Evolutionary conservation across 768 basidiomycete genomes (phyloP).

Genomic region (Psilocybe cubensis): DNA sequence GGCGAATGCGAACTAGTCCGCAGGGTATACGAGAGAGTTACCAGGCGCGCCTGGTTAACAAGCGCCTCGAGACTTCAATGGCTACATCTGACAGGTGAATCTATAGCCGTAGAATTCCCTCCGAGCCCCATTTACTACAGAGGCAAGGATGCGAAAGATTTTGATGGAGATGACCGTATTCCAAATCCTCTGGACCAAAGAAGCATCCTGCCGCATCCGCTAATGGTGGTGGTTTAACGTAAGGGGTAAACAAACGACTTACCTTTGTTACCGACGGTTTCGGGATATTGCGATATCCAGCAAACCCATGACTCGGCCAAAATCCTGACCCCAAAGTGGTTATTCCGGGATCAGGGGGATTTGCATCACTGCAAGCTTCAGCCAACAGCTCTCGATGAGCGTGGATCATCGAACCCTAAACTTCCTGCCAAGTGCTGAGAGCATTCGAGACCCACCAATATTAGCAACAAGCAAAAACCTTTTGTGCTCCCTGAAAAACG

Average conservation of each 20-base stretch:
- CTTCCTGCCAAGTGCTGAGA: background rate
- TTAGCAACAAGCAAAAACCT: background rate
- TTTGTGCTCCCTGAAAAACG: background rate
- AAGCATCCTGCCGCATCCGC: conserved; percentile 11
- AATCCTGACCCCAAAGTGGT: conserved; percentile 9
- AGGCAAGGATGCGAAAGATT: conserved; percentile 17
- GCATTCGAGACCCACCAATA: background rate
- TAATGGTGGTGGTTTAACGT: conserved; percentile 21
- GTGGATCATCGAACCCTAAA: background rate
- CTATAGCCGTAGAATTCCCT: conserved; percentile 22
- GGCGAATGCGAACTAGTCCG: conserved; percentile 19
- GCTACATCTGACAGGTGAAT: conserved; percentile 22
- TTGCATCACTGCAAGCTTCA: conserved; percentile 5
- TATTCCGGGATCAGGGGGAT: conserved; percentile 21
- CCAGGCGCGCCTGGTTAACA: conserved; percentile 16
- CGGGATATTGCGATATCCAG: conserved; percentile 22
- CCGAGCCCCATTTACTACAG: conserved; percentile 21
- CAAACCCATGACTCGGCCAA: conserved; percentile 18
- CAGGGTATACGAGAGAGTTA: conserved; percentile 16
- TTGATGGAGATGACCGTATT: conserved; percentile 25
- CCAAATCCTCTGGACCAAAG: conserved; percentile 12
- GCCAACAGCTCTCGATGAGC: background rate
- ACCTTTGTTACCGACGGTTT: conserved; percentile 24
- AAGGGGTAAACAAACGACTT: conserved; percentile 21
- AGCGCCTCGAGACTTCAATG: conserved; percentile 23